Evolutionary conservation across 164 flowering plant species (phyloP), one percentile per base, ranked within the genome.

Genomic region (Vitis cinerea): DNA sequence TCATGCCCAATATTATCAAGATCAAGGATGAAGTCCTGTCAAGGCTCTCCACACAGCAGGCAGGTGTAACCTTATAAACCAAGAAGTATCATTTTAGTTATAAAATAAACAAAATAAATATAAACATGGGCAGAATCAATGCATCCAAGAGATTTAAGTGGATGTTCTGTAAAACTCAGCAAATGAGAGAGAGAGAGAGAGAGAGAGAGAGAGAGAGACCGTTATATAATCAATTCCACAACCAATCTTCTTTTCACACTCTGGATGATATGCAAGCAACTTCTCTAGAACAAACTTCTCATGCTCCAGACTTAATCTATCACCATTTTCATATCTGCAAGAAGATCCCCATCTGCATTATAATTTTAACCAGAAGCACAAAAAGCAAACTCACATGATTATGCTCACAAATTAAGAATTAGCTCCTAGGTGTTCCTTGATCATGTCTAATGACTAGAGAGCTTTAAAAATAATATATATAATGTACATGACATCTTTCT

Each of bases 221-320:
- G 84, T 91, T 69, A 95, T 85, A 73, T 86, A 85, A 71, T 91
- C 94, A 54, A 93, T 77, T 66, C 99, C 99, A 68, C 80, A 79
- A n/a, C 98, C 99, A 48, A 91, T 84, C 80, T 95, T 95, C 81
- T 85, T 81, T 51, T 91, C 90, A 63, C 3, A 75, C 60, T 87
- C 89, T 15, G 99, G 98, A 82, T 95, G 99, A 75, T 85, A 83
- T 0, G 93, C 87, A 86, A 95, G 97, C 81, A 95, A 72, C 74
- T 82, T 87, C 54, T 90, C 93, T 31, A 86, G 63, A 63, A 95
- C 85, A 16, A 81, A 82, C 73, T 69, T 90, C 83, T 95, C 92
- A 72, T 95, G 91, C 72, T 88, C 92, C 9, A 86, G 83, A 66
- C 78, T 85, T 56, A 95, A 75, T 72, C 82, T 87, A 17, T 86